Percentiles rank a stretch among this genome's conserved stretches.
Conservation (phyloP, 306 rosid genomes). For the Fagus crenata region DNA sequence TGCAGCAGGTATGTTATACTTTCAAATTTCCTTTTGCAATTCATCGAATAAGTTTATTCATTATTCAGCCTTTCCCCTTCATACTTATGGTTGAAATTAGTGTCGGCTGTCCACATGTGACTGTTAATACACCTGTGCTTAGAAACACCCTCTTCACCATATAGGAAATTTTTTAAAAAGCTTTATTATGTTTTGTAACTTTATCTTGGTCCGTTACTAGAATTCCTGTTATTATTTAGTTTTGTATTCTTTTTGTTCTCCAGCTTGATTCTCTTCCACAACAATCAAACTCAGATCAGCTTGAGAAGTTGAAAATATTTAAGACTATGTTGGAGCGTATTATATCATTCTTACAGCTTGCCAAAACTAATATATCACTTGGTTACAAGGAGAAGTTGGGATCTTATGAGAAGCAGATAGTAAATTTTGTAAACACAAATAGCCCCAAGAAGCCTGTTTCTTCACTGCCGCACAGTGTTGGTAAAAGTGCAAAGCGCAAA, state of each 20-base stretch:
- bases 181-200: not conserved
- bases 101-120: slow-evolving; percentile 8
- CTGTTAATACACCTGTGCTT: slow-evolving; percentile 16
- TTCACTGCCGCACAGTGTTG: slow-evolving; percentile 58
- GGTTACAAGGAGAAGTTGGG: too few species aligned
- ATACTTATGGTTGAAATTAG: slow-evolving; percentile 1
- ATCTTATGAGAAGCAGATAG: too few species aligned
- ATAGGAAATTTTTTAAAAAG: too few species aligned
- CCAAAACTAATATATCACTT: too few species aligned
- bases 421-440: too few species aligned
- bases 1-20: slow-evolving; percentile 58
- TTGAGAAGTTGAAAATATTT: too few species aligned
- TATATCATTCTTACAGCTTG: too few species aligned
- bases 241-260: slow-evolving; percentile 20
- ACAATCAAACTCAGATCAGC: too few species aligned
- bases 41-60: slow-evolving; percentile 6
- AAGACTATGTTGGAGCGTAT: too few species aligned
- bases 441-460: slow-evolving; percentile 21
- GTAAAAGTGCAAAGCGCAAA: too few species aligned
- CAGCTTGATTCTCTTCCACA: slow-evolving; percentile 19
- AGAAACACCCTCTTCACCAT: not conserved
- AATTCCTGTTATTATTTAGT: slow-evolving; percentile 20
- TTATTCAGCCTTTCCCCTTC: slow-evolving; percentile 17
- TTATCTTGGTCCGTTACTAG: slow-evolving; percentile 12
- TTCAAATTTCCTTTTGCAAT: not conserved